Percentiles rank a stretch among this genome's conserved stretches.
phyloP scores from a whole-genome alignment of 73 alveolate species.

The Uronychia binucleata region DNA sequence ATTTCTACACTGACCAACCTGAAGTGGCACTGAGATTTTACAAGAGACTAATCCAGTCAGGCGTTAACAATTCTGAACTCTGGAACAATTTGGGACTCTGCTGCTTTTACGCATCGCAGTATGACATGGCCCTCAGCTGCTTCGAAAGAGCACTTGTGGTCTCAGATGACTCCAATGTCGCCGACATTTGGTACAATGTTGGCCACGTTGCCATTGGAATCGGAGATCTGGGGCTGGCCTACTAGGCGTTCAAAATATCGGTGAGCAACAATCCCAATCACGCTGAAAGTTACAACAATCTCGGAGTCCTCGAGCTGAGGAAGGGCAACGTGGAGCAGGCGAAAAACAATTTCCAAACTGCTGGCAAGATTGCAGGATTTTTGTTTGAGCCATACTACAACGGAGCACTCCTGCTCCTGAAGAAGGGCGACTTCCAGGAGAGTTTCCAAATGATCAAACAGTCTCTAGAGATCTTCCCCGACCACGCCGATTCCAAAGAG shows the following conservation, averaged over 20 bases:
- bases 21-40: constrained; percentile 97
- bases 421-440: constrained; percentile 89
- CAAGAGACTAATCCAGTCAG: constrained; percentile 95
- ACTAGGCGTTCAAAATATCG: constrained; percentile 86
- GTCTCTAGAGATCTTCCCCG: constrained; percentile 79
- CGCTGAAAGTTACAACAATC: constrained; percentile 93
- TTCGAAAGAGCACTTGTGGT: constrained; percentile 89
- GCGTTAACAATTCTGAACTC: constrained; percentile 95
- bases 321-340: constrained; percentile 96
- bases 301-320: constrained; percentile 95
- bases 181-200: constrained; percentile 93
- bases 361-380: constrained; percentile 79
- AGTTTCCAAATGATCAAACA: constrained; percentile 74
- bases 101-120: constrained; percentile 97
- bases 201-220: constrained; percentile 90
- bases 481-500: constrained; percentile 93
- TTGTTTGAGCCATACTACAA: constrained; percentile 94
- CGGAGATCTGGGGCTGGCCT: constrained; percentile 93
- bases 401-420: constrained; percentile 79
- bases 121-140: constrained; percentile 93
- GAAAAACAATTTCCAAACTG: constrained; percentile 75
- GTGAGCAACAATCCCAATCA: constrained; percentile 86
- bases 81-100: constrained; percentile 99
- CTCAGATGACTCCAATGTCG: constrained; percentile 86
- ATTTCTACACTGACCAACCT: constrained; percentile 98